A percentile compares a stretch with the other conserved stretches of the same genome.
phyloP scores from a whole-genome alignment of 768 basidiomycete genomes.

The Pisolithus marmoratus region DNA sequence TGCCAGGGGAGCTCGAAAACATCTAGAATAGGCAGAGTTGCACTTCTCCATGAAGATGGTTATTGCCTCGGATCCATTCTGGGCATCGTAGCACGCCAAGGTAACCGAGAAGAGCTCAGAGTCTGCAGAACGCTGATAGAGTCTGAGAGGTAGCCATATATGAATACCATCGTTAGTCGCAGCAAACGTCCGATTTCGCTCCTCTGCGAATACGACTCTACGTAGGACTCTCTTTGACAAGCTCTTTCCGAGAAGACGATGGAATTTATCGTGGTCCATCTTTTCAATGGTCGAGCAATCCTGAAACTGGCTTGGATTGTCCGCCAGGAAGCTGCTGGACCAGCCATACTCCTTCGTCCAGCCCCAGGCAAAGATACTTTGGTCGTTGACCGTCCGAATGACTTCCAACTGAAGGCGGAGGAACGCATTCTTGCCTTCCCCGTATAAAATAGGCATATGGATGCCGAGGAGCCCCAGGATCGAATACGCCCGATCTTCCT shows the following conservation, averaged over 20 bases:
- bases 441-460: not conserved
- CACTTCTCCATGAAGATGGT: not conserved
- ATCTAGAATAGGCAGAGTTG: not conserved
- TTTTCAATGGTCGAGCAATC: not conserved
- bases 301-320: not conserved
- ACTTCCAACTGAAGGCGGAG: slow-evolving; percentile 9
- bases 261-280: not conserved
- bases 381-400: slow-evolving; percentile 6
- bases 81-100: not conserved
- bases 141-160: not conserved
- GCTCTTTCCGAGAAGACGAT: not conserved
- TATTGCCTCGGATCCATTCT: not conserved
- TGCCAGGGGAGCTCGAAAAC: too few relatives aligned
- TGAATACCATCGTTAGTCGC: not conserved
- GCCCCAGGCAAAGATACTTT: slow-evolving; percentile 9
- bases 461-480: not conserved
- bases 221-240: not conserved
- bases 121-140: not conserved
- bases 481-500: slow-evolving; percentile 11
- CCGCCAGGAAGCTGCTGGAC: not conserved
- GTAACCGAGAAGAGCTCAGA: not conserved
- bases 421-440: slow-evolving; percentile 15
- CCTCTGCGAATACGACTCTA: not conserved
- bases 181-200: not conserved
- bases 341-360: not conserved